These are phyloP conservation scores for Penicillium sp. DNA, from an alignment of 2,329 filamentous ascomycete genomes.

Conservation along the genomic window DNA sequence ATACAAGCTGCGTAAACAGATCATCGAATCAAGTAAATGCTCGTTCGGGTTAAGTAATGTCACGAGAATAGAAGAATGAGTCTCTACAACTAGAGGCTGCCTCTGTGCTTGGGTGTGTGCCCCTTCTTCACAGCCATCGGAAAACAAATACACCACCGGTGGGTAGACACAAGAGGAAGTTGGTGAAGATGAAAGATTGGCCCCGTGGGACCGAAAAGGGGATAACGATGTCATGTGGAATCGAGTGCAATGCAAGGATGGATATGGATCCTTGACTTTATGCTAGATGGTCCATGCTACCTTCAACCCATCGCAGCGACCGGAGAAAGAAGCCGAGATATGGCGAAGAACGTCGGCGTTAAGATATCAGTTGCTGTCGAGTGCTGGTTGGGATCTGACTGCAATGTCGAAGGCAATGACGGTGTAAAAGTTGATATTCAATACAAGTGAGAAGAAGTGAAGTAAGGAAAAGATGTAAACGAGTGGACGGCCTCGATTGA, in stretches of 20 bases:
- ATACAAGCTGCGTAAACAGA: conserved; percentile 13
- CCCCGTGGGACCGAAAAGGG: conserved; percentile 21
- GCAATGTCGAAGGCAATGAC: conserved; percentile 8
- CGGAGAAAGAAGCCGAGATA: neutral
- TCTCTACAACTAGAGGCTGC: conserved; percentile 2
- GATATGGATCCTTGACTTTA: neutral
- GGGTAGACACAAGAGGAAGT: conserved; percentile 14
- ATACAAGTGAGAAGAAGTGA: conserved; percentile 19
- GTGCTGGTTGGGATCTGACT: conserved; percentile 4
- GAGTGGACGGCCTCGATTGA: conserved; percentile 20
- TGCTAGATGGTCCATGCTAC: conserved; percentile 7
- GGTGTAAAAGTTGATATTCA: conserved; percentile 19
- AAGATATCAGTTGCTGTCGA: conserved; percentile 7
- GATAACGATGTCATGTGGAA: conserved; percentile 17
- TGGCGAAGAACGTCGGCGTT: neutral
- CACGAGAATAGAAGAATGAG: conserved; percentile 10
- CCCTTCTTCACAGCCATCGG: conserved; percentile 23
- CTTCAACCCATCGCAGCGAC: conserved; percentile 9
- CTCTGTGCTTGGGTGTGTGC: conserved; percentile 6
- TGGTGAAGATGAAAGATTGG: conserved; percentile 21
- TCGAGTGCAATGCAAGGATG: conserved; percentile 14
- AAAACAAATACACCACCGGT: conserved; percentile 19
- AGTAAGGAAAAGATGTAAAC: conserved; percentile 7
- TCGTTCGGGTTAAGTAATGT: conserved; percentile 12
- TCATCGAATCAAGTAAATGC: conserved; percentile 11